These are phyloP conservation scores for Dictyostelium citrinum DNA, from an alignment of 78 protist genomes.

Conservation along the genomic window DNA sequence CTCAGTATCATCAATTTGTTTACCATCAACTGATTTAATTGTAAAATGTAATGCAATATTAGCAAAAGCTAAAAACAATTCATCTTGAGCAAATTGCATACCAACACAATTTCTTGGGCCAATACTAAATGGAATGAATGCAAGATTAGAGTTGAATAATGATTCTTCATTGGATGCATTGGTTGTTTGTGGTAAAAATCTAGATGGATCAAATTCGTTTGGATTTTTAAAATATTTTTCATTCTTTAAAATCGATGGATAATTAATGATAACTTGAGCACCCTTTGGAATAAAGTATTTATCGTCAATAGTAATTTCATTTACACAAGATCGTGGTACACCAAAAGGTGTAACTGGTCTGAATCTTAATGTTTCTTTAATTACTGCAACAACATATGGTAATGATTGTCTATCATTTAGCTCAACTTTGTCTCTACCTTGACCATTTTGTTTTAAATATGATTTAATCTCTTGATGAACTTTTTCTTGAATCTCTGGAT, in stretches of 20 bases:
- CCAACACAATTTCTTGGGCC: conserved; percentile 66
- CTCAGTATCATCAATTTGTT: not conserved
- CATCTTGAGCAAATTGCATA: conserved; percentile 16
- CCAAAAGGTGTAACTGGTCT: not conserved
- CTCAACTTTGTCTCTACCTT: not conserved
- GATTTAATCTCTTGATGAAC: not conserved
- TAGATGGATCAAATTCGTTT: not conserved
- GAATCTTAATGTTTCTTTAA: conserved; percentile 21
- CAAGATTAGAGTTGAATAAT: not conserved
- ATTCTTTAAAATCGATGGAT: not conserved
- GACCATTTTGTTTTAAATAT: not conserved
- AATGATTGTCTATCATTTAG: not conserved
- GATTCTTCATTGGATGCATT: not conserved
- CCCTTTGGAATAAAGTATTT: conserved; percentile 17
- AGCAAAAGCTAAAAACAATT: conserved; percentile 8
- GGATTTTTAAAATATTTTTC: not conserved
- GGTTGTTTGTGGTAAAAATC: not conserved
- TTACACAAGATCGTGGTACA: not conserved
- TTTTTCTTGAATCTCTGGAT: conserved; percentile 33
- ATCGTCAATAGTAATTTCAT: not conserved
- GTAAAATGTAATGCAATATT: conserved; percentile 1
- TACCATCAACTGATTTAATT: conserved; percentile 16
- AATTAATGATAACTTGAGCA: conserved; percentile 1
- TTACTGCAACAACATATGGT: conserved; percentile 16
- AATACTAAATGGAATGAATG: not conserved